Percentiles rank a stretch among this genome's conserved stretches.
Conservation (phyloP, 169 alveolate species). For the Plasmodium fragile region DNA sequence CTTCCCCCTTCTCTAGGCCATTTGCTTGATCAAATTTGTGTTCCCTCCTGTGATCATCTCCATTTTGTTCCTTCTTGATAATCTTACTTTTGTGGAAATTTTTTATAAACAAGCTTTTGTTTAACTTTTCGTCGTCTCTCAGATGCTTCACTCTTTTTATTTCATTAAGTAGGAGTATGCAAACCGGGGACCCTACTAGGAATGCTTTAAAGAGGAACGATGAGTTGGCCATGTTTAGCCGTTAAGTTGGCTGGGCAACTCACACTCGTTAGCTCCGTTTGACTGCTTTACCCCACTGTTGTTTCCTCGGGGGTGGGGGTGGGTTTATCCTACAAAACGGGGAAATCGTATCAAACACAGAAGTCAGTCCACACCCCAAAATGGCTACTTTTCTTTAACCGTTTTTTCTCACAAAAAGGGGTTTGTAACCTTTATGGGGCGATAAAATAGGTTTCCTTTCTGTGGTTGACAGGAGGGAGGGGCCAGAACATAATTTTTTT, state of each 20-base stretch:
- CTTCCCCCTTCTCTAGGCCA: neutral
- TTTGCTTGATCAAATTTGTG: neutral
- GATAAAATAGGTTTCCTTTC: neutral
- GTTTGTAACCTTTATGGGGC: neutral
- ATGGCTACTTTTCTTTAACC: neutral
- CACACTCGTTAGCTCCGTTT: neutral
- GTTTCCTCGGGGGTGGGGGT: neutral
- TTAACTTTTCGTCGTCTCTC: constrained; percentile 56
- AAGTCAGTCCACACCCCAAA: neutral
- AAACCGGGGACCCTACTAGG: constrained; percentile 38
- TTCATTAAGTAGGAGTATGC: constrained; percentile 47
- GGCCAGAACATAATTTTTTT: neutral
- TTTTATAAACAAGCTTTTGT: constrained; percentile 58
- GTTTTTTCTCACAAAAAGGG: neutral
- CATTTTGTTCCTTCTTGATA: neutral
- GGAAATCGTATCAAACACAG: neutral
- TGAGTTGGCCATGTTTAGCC: constrained; percentile 20
- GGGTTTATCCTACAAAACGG: neutral
- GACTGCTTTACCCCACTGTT: neutral
- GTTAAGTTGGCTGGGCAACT: neutral
- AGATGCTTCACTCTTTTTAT: constrained; percentile 31
- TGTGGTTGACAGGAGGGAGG: neutral
- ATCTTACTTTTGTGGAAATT: constrained; percentile 29
- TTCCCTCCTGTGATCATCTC: neutral
- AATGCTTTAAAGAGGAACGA: constrained; percentile 24